phyloP scores from a whole-genome alignment of 78 protist species.

The Emiliania huxleyi region DNA sequence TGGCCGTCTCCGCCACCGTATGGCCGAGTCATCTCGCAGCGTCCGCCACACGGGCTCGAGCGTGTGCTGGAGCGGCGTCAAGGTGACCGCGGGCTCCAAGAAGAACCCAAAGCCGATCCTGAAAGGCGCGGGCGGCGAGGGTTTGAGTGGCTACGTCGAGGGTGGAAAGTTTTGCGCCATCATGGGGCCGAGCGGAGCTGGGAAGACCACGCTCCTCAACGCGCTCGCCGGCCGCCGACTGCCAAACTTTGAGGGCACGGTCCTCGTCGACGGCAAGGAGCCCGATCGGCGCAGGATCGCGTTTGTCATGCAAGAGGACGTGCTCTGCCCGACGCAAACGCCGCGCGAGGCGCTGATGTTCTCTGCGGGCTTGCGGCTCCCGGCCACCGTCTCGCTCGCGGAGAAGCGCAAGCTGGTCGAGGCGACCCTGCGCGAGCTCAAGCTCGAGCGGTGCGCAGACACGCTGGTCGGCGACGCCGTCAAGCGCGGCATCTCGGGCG shows the following conservation, averaged over 20 bases:
- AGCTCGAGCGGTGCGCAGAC: conserved; percentile 5
- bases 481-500: conserved; percentile 43
- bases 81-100: too few relatives aligned
- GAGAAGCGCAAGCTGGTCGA: background rate
- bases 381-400: background rate
- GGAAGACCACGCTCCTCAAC: conserved; percentile 41
- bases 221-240: background rate
- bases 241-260: background rate
- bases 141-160: too few relatives aligned
- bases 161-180: conserved; percentile 34
- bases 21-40: too few relatives aligned
- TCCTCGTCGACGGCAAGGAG: background rate
- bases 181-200: conserved; percentile 47
- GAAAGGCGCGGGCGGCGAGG: too few relatives aligned
- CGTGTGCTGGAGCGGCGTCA: too few relatives aligned
- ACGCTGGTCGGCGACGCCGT: background rate
- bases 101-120: too few relatives aligned
- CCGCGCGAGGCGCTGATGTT: conserved; percentile 35
- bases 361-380: conserved; percentile 36
- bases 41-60: too few relatives aligned
- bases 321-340: background rate
- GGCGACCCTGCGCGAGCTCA: background rate
- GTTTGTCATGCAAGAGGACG: conserved; percentile 25
- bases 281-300: background rate
- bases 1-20: too few relatives aligned